Evolutionary conservation across 805 yeast species (phyloP), one percentile per base, ranked within the genome.

Genomic region (Maudiozyma barnettii): DNA sequence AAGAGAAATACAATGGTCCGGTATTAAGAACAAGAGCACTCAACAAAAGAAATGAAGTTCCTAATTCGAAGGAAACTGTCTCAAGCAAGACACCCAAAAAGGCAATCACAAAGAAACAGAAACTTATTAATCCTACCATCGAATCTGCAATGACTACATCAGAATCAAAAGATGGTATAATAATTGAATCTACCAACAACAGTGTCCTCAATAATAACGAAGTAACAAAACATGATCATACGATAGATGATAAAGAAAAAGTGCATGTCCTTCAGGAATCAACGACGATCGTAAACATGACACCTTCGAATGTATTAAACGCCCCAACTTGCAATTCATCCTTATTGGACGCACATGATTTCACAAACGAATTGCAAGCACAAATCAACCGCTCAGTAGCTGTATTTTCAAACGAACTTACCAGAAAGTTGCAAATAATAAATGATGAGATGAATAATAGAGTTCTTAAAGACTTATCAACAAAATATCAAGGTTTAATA

Each of bases 371-470:
- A 14, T 49, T 70, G 21, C 72, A 69, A 47, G 57, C 60, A 18
- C 72, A 69, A 47, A 70, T 70, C 7, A 58, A 49, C 44, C 58
- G 56, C 10, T 68, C 73, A 0, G 63, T 70, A 18, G 49, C 55
- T 4, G 45, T 49, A 3, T 70, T 69, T 50, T 63, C 72, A 0
- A 56, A 60, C n/a, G 68, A 66, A 35, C 50, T 70, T 41, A 55
- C 59, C 0, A 53, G 55, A 18, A 70, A 69, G 50, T 62, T 70
- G 37, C 54, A 57, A 4, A 54, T 70, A 5, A 65, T 70, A 41
- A 70, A 69, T 45, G 56, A 60, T 5, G 72, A 68, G 47, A 51
- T 70, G 48, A 69, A 67, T 46, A 56, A 60, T 39, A 67, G 60
- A 45, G 57, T 69, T 3, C 54, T 65, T 49, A 50, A 46, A 18